Evolutionary conservation across 257 asterid species (phyloP).

Genomic region (Nicotiana sylvestris): DNA sequence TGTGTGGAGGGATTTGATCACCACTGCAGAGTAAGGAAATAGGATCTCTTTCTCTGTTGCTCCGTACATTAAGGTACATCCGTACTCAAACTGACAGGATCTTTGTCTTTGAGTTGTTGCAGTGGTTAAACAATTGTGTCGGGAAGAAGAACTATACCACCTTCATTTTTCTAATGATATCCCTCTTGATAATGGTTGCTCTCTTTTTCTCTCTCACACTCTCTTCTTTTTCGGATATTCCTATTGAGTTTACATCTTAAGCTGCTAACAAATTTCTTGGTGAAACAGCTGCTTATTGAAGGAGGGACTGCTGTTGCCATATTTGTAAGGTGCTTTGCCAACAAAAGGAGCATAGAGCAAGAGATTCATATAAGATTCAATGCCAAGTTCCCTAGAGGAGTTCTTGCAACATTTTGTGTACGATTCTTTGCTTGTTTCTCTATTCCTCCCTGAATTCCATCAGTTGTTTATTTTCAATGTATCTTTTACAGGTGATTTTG

Average conservation of each 20-base stretch:
- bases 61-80: neutral
- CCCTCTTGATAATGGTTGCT: constrained; percentile 79
- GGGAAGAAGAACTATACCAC: constrained; percentile 95
- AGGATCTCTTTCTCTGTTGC: neutral
- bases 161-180: constrained; percentile 82
- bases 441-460: neutral
- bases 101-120: constrained; percentile 22
- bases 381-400: constrained; percentile 66
- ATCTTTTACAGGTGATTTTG: constrained; percentile 49
- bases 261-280: constrained; percentile 15
- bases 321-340: constrained; percentile 86
- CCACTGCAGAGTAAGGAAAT: constrained; percentile 84
- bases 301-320: constrained; percentile 88
- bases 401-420: constrained; percentile 83
- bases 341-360: constrained; percentile 51
- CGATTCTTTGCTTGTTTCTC: constrained; percentile 15
- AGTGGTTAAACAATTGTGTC: constrained; percentile 98
- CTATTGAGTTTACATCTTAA: neutral
- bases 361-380: constrained; percentile 53
- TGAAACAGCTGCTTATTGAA: constrained; percentile 70
- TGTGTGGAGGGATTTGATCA: constrained; percentile 98
- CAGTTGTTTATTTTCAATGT: neutral
- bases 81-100: neutral
- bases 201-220: neutral
- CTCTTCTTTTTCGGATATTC: neutral